A percentile compares a stretch with the other conserved stretches of the same genome.
Evolutionary conservation across 768 basidiomycete genomes (phyloP).

Genomic region (Boletus insuetus): DNA sequence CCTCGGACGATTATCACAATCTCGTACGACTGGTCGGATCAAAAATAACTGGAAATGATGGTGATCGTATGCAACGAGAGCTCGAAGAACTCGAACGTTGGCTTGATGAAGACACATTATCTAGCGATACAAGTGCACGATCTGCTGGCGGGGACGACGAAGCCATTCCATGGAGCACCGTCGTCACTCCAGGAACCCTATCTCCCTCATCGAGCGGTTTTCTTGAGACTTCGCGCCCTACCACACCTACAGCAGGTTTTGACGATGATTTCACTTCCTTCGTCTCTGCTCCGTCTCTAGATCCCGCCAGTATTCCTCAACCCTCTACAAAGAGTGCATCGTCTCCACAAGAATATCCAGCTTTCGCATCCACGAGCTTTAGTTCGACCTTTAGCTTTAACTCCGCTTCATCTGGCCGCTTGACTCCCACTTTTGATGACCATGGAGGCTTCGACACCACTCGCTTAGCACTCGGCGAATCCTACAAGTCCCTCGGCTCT

Average conservation of each 20-base stretch:
- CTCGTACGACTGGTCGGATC: slow-evolving; percentile 21
- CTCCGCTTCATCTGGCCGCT: slow-evolving; percentile 19
- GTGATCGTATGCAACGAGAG: slow-evolving; percentile 44
- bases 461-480: slow-evolving; percentile 18
- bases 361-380: slow-evolving; percentile 20
- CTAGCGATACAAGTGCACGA: slow-evolving; percentile 15
- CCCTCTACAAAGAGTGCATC: neutral
- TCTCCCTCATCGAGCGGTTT: slow-evolving; percentile 26
- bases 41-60: slow-evolving; percentile 24
- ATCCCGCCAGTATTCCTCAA: neutral
- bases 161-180: slow-evolving; percentile 41
- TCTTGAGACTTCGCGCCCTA: slow-evolving; percentile 19
- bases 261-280: slow-evolving; percentile 84
- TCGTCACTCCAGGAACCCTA: slow-evolving; percentile 27
- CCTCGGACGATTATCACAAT: slow-evolving; percentile 20
- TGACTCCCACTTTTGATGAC: slow-evolving; percentile 26
- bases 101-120: slow-evolving; percentile 47
- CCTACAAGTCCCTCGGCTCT: slow-evolving; percentile 56
- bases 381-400: slow-evolving; percentile 30
- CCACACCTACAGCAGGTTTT: slow-evolving; percentile 45
- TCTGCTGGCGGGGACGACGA: slow-evolving; percentile 18
- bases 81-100: slow-evolving; percentile 60
- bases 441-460: slow-evolving; percentile 13
- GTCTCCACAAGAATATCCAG: neutral
- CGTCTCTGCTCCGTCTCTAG: slow-evolving; percentile 52